Evolutionary conservation across 768 basidiomycete genomes (phyloP), one percentile per base, ranked within the genome.

Genomic region (Suillus alpinus): DNA sequence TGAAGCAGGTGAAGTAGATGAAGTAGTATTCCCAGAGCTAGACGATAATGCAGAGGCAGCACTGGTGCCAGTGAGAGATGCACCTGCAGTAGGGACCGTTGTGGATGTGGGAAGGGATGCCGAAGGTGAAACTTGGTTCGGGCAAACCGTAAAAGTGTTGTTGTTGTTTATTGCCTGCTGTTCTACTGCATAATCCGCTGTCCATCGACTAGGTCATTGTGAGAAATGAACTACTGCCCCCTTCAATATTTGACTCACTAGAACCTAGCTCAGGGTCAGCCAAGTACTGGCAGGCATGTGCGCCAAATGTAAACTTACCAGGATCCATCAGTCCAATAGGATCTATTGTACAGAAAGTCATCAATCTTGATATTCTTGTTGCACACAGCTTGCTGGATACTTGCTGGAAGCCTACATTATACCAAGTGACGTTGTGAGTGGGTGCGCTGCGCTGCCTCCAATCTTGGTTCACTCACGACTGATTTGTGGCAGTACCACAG

Each of bases 101-200:
- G 56, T 57, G 7, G 58, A 31, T 37, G 39, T 18, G 6, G 65
- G 36, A 31, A 37, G 34, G 26, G 65, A 37, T n/a, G 44, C 34
- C 26, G 64, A 55, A 18, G 64, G 40, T 23, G 62, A 66, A 26
- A 57, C 50, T 58, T 59, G 58, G 36, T 56, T 53, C 26, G 49
- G 36, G 49, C 71, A 73, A 49, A 68, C 68, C 3, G 68, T 69
- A 59, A 71, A 73, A 0, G 71, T 70, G 52, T 73, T 68, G 63
- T 68, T 66, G 34, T 61, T 61, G 37, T 65, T 61, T 36, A 56
- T 62, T 3, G 47, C 55, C 9, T 72, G 68, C 18, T 67, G 60
- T 14, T 51, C 37, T 4, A 58, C 52, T 13, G 66, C 65, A 34
- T 40, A 57, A 31, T 71, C 65, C 16, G 49, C 59, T 13, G 71